Evolutionary conservation across 352 stramenopile genomes (phyloP).

Genomic region (Globisporangium recalcitrans): DNA sequence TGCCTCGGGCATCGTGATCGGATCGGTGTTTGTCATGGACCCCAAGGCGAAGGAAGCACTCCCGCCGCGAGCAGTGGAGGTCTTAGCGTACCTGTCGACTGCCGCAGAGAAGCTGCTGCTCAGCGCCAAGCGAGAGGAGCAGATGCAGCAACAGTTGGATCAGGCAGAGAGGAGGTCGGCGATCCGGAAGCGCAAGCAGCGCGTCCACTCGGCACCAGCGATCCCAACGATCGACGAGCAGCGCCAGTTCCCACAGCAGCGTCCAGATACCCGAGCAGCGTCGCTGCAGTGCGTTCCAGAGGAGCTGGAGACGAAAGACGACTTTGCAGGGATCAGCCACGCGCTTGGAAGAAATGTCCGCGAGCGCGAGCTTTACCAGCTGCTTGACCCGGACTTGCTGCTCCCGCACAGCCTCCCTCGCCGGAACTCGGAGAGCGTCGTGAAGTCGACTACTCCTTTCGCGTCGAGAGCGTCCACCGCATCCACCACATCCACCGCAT

Average conservation of each 20-base stretch:
- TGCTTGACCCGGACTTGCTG: conserved; percentile 26
- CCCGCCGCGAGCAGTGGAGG: conserved; percentile 50
- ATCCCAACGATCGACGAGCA: not conserved
- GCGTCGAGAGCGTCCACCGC: not conserved
- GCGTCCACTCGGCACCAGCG: conserved; percentile 23
- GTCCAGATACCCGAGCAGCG: conserved; percentile 23
- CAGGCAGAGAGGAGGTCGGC: not conserved
- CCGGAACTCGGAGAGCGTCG: conserved; percentile 8
- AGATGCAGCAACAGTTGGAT: not conserved
- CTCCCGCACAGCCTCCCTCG: conserved; percentile 8
- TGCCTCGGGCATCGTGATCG: conserved; percentile 46
- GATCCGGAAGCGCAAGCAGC: conserved; percentile 16
- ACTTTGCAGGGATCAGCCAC: conserved; percentile 21
- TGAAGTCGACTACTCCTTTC: not conserved
- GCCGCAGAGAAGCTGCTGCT: conserved; percentile 47
- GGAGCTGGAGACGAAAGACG: conserved; percentile 35
- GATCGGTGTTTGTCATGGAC: conserved; percentile 84
- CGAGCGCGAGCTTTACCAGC: conserved; percentile 22
- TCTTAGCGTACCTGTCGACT: conserved; percentile 59
- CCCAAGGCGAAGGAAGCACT: conserved; percentile 40
- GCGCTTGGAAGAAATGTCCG: not conserved
- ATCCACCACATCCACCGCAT: not conserved
- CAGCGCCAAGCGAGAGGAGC: not conserved
- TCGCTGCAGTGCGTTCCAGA: conserved; percentile 43
- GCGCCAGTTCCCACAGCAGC: not conserved